Evolutionary conservation across 805 yeast genomes (phyloP).

Genomic region (Wickerhamiella shivajii): DNA sequence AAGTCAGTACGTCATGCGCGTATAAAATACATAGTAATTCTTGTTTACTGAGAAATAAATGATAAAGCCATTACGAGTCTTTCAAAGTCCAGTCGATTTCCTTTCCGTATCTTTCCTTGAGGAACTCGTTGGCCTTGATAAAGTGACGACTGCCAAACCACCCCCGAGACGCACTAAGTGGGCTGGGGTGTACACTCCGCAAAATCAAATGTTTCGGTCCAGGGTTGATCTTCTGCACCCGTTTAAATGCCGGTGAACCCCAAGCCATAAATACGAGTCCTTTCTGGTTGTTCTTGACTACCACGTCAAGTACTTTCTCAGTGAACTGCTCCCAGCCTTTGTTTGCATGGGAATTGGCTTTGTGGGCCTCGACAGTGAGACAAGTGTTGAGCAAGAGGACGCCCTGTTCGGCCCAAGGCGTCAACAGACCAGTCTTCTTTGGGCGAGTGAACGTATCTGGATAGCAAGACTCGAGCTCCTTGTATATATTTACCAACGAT

Average conservation of each 20-base stretch:
- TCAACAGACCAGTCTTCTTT: conserved; percentile 37
- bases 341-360: conserved; percentile 82
- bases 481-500: conserved; percentile 74
- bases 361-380: conserved; percentile 82
- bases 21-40: too few species aligned
- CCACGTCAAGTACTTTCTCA: conserved; percentile 46
- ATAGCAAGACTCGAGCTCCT: conserved; percentile 50
- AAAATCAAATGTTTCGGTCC: conserved; percentile 33
- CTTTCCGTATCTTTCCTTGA: conserved; percentile 31
- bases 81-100: conserved; percentile 55
- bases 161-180: conserved; percentile 78
- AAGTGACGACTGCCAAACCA: conserved; percentile 72
- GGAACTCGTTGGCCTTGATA: conserved; percentile 64
- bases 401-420: conserved; percentile 78
- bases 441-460: conserved; percentile 50
- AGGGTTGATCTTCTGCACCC: conserved; percentile 32
- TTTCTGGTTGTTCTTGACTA: conserved; percentile 25
- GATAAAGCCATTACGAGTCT: too few species aligned
- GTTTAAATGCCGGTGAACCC: conserved; percentile 62
- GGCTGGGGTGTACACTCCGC: conserved; percentile 84
- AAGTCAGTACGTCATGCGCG: too few species aligned
- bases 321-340: conserved; percentile 92
- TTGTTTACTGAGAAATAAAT: too few species aligned
- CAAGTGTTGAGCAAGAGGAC: conserved; percentile 78
- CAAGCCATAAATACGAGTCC: conserved; percentile 68